Evolutionary conservation across 495 filamentous ascomycete species (phyloP).

Genomic region (Xylaria bambusicola): DNA sequence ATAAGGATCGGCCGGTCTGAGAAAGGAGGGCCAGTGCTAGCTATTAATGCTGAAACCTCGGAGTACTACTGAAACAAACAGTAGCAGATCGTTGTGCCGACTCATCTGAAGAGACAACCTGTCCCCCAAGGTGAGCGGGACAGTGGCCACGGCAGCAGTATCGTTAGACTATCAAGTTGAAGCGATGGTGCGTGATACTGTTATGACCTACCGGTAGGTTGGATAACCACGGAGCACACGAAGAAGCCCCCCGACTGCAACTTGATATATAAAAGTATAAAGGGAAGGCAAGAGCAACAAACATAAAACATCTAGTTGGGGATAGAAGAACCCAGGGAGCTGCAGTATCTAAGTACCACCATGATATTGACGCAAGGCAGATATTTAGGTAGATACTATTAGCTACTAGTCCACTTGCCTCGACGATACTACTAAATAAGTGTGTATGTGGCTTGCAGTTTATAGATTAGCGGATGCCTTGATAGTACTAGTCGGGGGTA

Average conservation of each 20-base stretch:
- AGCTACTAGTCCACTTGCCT: too few relatives aligned
- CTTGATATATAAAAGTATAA: not conserved
- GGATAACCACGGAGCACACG: not conserved
- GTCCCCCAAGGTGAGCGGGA: conserved; percentile 4
- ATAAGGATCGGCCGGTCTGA: not conserved
- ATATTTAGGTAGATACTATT: too few relatives aligned
- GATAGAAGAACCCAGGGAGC: too few relatives aligned
- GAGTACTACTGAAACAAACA: conserved; percentile 9
- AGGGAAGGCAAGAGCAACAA: too few relatives aligned
- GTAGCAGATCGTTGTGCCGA: conserved; percentile 6
- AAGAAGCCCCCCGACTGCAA: not conserved
- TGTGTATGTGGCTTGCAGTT: too few relatives aligned
- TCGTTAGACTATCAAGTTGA: not conserved
- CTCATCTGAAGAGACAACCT: conserved; percentile 3
- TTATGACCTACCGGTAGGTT: too few relatives aligned
- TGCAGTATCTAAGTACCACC: too few relatives aligned
- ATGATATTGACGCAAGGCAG: too few relatives aligned
- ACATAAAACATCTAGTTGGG: too few relatives aligned
- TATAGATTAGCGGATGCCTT: too few relatives aligned
- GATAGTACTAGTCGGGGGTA: too few relatives aligned
- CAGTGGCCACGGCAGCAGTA: not conserved
- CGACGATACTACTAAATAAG: too few relatives aligned
- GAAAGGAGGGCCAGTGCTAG: conserved; percentile 1
- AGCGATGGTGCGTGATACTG: not conserved
- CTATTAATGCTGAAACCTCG: not conserved